Conservation (phyloP, 495 filamentous ascomycete genomes). For the Rhypophila decipiens region DNA sequence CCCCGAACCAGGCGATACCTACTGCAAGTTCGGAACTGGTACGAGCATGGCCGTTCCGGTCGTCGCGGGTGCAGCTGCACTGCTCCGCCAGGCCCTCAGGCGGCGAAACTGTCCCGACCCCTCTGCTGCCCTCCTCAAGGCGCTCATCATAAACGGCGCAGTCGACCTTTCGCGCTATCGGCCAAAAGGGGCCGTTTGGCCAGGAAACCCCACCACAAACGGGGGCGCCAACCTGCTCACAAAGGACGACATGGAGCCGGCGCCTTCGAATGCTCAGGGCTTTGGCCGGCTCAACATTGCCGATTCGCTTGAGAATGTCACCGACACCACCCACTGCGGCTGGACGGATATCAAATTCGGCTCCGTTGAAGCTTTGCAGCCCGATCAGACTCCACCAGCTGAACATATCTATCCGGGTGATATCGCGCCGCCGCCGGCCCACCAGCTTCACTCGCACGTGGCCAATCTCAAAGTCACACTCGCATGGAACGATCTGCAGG, state of each 20-base stretch:
- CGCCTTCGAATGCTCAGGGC: not conserved
- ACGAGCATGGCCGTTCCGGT: not conserved
- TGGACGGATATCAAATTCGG: not conserved
- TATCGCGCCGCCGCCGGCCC: too few species aligned
- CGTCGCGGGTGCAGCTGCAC: not conserved
- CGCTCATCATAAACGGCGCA: not conserved
- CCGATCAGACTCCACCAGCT: too few species aligned
- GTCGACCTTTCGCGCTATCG: not conserved
- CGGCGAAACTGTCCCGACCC: not conserved
- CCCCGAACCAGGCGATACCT: not conserved
- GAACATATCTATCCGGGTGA: too few species aligned
- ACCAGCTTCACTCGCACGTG: too few species aligned
- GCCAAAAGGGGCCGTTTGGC: too few species aligned
- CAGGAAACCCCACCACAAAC: not conserved
- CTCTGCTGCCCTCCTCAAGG: not conserved
- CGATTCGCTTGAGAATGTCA: not conserved
- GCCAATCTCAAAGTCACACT: not conserved
- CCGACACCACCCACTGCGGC: not conserved
- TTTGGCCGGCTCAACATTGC: not conserved
- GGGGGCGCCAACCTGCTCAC: not conserved
- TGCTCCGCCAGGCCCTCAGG: not conserved
- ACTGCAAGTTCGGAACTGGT: not conserved
- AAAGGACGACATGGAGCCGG: not conserved
- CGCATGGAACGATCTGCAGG: not conserved
- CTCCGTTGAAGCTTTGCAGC: too few species aligned